phyloP scores from a whole-genome alignment of 2,329 filamentous ascomycete species.

The Cylindrodendrum hubeiense region DNA sequence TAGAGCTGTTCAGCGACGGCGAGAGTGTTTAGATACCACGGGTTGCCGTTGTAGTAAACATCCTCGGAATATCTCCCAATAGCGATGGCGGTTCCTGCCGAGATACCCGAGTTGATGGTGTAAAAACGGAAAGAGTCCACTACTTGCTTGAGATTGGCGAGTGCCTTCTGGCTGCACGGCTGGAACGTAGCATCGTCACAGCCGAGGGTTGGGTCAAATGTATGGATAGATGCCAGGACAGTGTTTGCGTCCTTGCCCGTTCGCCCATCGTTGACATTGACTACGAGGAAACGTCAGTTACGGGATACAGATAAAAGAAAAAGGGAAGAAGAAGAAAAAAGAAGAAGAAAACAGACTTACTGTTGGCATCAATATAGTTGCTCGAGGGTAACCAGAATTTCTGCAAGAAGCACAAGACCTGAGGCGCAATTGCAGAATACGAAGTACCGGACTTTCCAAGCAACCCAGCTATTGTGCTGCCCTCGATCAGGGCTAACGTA shows the following conservation, averaged over 20 bases:
- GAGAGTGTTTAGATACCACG: constrained; percentile 83
- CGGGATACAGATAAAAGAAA: no score
- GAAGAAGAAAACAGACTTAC: no score
- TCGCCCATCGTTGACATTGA: constrained; percentile 71
- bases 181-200: constrained; percentile 82
- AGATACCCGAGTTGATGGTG: constrained; percentile 74
- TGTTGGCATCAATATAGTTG: constrained; percentile 77
- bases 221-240: constrained; percentile 74
- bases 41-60: constrained; percentile 81
- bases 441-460: constrained; percentile 71
- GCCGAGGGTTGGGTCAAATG: constrained; percentile 74
- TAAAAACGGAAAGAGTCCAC: constrained; percentile 84
- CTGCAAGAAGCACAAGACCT: constrained; percentile 80
- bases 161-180: constrained; percentile 76
- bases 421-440: constrained; percentile 75
- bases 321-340: no score
- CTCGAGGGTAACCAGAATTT: constrained; percentile 75
- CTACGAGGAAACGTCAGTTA: constrained; percentile 36
- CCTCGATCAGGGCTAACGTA: constrained; percentile 69
- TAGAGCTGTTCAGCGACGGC: constrained; percentile 86
- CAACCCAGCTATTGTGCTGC: constrained; percentile 72
- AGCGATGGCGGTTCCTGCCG: constrained; percentile 69
- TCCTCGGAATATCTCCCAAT: constrained; percentile 80
- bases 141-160: constrained; percentile 82
- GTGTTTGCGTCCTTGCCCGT: constrained; percentile 80